Evolutionary conservation across 1,139 yeast genomes (phyloP).

Genomic region (Debaryomyces robertsiae): DNA sequence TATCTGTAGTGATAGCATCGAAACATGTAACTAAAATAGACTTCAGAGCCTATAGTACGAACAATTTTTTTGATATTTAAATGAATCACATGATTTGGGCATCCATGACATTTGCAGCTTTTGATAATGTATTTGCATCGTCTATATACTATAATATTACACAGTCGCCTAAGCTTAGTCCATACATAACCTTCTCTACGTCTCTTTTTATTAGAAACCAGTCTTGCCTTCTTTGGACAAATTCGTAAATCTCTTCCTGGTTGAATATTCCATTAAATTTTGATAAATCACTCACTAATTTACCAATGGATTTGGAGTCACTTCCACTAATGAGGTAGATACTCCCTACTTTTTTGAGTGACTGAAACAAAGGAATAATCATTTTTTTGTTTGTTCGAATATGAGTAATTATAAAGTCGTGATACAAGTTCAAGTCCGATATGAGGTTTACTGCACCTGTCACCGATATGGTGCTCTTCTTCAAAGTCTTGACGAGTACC

Average conservation of each 20-base stretch:
- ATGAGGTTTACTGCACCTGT: constrained; percentile 82
- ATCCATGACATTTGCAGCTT: not conserved
- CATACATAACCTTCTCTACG: constrained; percentile 95
- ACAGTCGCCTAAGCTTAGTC: constrained; percentile 76
- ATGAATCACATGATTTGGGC: not conserved
- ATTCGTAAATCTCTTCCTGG: constrained; percentile 91
- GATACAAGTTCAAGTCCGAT: constrained; percentile 73
- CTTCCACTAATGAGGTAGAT: constrained; percentile 74
- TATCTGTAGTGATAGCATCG: constrained; percentile 5
- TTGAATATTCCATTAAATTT: constrained; percentile 87
- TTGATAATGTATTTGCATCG: not conserved
- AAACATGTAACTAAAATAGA: constrained; percentile 1
- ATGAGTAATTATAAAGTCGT: constrained; percentile 63
- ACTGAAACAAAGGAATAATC: constrained; percentile 74
- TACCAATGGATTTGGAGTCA: constrained; percentile 83
- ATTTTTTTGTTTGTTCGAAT: constrained; percentile 63
- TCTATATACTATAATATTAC: constrained; percentile 14
- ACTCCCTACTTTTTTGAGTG: constrained; percentile 83
- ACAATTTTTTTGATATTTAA: not conserved
- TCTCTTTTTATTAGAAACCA: constrained; percentile 77
- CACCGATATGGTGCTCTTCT: constrained; percentile 69
- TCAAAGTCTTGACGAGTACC: constrained; percentile 70
- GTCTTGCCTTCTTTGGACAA: constrained; percentile 84
- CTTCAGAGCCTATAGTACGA: not conserved
- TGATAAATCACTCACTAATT: constrained; percentile 77